Evolutionary conservation across 2,329 filamentous ascomycete species (phyloP).

Genomic region (Tolypocladium nubicola): DNA sequence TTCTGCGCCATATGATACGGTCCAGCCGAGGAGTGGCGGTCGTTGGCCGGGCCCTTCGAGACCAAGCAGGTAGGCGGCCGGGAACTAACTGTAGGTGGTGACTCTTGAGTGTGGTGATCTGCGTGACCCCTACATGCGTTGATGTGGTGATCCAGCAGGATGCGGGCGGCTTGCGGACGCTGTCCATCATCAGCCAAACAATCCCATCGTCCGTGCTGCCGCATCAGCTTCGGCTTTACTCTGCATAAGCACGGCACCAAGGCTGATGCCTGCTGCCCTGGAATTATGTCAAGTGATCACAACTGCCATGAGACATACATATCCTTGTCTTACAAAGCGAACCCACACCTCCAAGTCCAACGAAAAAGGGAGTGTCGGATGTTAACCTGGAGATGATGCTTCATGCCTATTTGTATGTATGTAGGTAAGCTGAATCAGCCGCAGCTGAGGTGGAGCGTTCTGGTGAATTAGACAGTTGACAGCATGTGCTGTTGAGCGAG

Average conservation of each 20-base stretch:
- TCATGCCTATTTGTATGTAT: too few relatives aligned
- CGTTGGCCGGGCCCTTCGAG: background rate
- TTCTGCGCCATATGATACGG: background rate
- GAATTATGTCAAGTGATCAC: background rate
- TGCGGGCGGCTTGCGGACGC: background rate
- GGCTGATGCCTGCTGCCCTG: background rate
- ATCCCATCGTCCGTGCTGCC: background rate
- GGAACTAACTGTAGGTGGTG: background rate
- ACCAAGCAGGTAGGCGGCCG: background rate
- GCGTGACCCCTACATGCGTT: too few relatives aligned
- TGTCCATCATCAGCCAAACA: background rate
- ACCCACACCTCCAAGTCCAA: background rate
- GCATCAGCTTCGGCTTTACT: background rate
- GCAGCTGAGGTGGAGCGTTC: background rate
- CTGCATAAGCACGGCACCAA: background rate
- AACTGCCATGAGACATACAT: background rate
- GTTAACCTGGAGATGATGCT: background rate
- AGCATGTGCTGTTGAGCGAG: background rate
- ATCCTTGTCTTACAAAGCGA: background rate
- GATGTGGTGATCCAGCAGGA: background rate
- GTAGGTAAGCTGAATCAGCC: slow-evolving; percentile 4
- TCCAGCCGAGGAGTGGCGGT: background rate
- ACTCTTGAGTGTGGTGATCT: too few relatives aligned
- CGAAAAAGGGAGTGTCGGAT: background rate
- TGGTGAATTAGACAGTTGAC: background rate